Conservation (phyloP, 345 rosid species). For the Moricandia arvensis region DNA sequence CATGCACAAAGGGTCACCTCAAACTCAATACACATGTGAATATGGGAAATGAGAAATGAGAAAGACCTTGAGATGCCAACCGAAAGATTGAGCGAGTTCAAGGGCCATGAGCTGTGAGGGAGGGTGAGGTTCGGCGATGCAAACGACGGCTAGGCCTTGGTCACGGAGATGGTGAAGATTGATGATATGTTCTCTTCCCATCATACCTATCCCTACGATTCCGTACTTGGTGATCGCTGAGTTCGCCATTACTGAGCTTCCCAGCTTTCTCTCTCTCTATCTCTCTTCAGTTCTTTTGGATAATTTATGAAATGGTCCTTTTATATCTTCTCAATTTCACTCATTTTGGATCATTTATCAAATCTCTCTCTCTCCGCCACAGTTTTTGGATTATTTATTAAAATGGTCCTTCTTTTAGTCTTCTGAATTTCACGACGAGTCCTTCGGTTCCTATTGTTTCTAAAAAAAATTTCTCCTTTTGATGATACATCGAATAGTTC, state of each 20-base stretch:
- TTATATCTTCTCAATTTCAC: not conserved
- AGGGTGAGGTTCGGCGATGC: slow-evolving; percentile 79
- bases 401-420: not conserved
- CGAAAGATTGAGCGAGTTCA: slow-evolving; percentile 57
- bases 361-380: not conserved
- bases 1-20: too few species aligned
- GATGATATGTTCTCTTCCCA: slow-evolving; percentile 95
- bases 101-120: slow-evolving; percentile 67
- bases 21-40: too few species aligned
- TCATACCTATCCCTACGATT: slow-evolving; percentile 90
- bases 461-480: too few species aligned
- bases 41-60: not conserved
- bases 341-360: not conserved
- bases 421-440: too few species aligned
- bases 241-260: slow-evolving; percentile 25
- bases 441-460: too few species aligned
- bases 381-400: not conserved
- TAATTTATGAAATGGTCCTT: not conserved
- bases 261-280: slow-evolving; percentile 8
- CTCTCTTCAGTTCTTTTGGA: not conserved
- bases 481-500: too few species aligned
- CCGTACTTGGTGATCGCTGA: slow-evolving; percentile 58
- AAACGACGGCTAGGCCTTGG: slow-evolving; percentile 64
- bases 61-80: slow-evolving; percentile 63
- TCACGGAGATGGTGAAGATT: slow-evolving; percentile 75